A percentile compares a stretch with the other conserved stretches of the same genome.
Evolutionary conservation across 208 protist species (phyloP).

Genomic region (Wallacemonas sp.): DNA sequence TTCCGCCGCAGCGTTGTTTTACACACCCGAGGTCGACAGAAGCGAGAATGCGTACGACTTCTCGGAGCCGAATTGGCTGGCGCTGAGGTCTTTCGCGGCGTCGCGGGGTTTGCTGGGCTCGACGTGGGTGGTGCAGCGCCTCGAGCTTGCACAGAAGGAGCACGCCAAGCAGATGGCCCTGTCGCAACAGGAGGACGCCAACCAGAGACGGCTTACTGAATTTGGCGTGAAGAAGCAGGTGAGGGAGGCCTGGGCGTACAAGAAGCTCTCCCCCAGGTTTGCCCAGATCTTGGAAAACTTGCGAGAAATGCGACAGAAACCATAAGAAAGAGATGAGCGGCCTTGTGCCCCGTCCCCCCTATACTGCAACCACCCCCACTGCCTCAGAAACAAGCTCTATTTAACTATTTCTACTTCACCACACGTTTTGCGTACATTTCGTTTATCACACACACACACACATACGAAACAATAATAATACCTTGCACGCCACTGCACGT

Average conservation of each 20-base stretch:
- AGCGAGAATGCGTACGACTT: conserved; percentile 39
- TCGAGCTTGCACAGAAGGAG: conserved; percentile 58
- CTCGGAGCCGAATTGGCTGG: conserved; percentile 56
- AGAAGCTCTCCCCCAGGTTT: conserved; percentile 56
- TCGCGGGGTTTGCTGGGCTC: conserved; percentile 55
- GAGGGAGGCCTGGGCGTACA: conserved; percentile 42
- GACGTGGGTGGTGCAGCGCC: conserved; percentile 44
- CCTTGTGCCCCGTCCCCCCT: too few relatives aligned
- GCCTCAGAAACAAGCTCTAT: too few relatives aligned
- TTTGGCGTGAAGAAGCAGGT: conserved; percentile 33
- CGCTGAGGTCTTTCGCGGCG: conserved; percentile 55
- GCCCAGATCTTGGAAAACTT: conserved; percentile 42
- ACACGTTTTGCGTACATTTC: too few relatives aligned
- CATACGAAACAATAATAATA: too few relatives aligned
- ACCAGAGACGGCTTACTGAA: conserved; percentile 50
- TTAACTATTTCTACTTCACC: too few relatives aligned
- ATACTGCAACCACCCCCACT: too few relatives aligned
- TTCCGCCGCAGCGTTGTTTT: conserved; percentile 59
- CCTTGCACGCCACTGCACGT: too few relatives aligned
- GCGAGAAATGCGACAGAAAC: conserved; percentile 27
- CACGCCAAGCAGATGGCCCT: conserved; percentile 25
- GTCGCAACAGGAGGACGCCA: conserved; percentile 4
- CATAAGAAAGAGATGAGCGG: too few relatives aligned
- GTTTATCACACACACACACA: too few relatives aligned
- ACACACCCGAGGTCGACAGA: conserved; percentile 48